These are phyloP conservation scores for Exophiala bonariae DNA, from an alignment of 2,329 filamentous ascomycete genomes.

Conservation along the genomic window DNA sequence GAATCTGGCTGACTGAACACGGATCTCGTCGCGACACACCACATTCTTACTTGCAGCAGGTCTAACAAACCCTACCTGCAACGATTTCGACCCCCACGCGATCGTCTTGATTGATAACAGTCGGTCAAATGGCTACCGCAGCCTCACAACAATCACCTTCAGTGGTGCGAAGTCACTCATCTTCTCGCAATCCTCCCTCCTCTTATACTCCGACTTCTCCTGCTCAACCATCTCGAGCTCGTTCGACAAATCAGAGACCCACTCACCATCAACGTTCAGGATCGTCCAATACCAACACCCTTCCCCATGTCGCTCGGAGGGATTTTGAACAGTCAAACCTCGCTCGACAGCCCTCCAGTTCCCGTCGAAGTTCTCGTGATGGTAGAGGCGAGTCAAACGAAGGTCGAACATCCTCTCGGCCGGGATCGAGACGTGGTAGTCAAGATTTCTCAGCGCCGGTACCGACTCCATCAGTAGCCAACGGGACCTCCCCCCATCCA, in stretches of 20 bases:
- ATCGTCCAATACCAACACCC: conserved; percentile 46
- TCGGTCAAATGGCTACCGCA: conserved; percentile 45
- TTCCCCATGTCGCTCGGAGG: conserved; percentile 59
- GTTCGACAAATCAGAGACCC: conserved; percentile 45
- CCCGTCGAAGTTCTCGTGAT: conserved; percentile 67
- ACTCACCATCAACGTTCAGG: conserved; percentile 37
- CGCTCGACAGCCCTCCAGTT: conserved; percentile 52
- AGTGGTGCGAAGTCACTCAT: conserved; percentile 52
- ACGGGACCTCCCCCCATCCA: conserved; percentile 54
- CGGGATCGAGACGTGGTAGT: conserved; percentile 43
- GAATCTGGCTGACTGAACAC: neutral
- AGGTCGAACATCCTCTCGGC: conserved; percentile 40
- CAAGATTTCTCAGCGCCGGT: conserved; percentile 46
- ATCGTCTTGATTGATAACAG: neutral
- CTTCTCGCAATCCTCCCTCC: conserved; percentile 45
- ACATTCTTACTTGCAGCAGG: neutral
- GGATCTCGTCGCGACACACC: neutral
- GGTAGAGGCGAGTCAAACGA: conserved; percentile 55
- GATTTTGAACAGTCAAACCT: conserved; percentile 74
- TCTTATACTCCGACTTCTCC: conserved; percentile 41
- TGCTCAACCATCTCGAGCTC: conserved; percentile 47
- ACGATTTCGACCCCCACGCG: neutral
- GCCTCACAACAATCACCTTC: conserved; percentile 47
- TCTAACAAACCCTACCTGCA: neutral
- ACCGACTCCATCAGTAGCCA: conserved; percentile 49